Conservation (phyloP, 1,284 basidiomycete species). For the Moesziomyces globuligerus region DNA sequence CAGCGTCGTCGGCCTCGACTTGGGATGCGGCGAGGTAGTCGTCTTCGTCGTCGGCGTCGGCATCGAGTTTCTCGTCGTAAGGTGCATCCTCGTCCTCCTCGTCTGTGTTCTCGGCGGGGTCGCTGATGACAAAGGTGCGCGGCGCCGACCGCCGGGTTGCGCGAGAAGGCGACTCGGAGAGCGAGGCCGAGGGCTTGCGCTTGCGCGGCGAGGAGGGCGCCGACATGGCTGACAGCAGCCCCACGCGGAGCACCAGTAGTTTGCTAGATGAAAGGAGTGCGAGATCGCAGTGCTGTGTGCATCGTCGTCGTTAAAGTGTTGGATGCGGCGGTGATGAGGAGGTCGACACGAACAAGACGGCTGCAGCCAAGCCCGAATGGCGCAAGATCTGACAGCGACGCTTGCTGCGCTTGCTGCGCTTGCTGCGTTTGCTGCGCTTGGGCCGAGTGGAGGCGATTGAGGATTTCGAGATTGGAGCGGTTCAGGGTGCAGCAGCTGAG, state of each 20-base stretch:
- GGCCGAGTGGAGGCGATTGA: constrained; percentile 10
- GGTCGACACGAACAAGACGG: no score
- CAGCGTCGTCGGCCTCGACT: constrained; percentile 7
- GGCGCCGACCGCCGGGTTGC: constrained; percentile 3
- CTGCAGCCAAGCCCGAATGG: no score
- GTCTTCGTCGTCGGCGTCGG: constrained; percentile 29
- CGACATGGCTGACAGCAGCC: constrained; percentile 9
- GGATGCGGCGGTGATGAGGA: no score
- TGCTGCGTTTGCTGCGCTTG: background rate
- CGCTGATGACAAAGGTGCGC: background rate
- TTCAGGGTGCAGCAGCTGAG: no score
- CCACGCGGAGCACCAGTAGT: background rate
- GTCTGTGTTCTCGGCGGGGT: background rate
- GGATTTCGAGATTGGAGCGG: no score
- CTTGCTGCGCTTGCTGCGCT: no score
- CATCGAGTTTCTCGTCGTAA: constrained; percentile 33
- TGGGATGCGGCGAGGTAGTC: constrained; percentile 17
- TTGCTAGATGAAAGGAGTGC: background rate
- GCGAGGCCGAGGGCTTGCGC: background rate
- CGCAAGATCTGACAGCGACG: no score
- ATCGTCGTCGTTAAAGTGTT: no score
- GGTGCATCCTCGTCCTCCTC: constrained; percentile 18
- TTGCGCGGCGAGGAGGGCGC: constrained; percentile 13
- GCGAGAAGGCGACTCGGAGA: constrained; percentile 11
- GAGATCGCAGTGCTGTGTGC: no score